Evolutionary conservation across 768 basidiomycete genomes (phyloP).

Genomic region (Serendipita sp.): DNA sequence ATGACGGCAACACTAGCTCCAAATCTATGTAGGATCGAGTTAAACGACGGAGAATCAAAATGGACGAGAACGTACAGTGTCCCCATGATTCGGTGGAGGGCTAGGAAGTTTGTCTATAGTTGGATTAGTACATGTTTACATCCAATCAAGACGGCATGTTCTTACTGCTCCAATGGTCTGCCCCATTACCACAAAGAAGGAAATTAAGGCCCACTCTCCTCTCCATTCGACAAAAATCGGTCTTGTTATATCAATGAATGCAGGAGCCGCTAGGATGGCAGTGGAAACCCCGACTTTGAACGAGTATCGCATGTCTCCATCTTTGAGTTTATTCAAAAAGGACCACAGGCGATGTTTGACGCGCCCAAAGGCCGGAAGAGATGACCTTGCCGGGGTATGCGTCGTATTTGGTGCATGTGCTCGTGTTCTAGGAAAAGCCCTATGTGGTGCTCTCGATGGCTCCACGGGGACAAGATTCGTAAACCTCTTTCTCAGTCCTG

Average conservation of each 20-base stretch:
- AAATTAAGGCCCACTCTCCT: constrained; percentile 94
- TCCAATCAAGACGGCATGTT: constrained; percentile 10
- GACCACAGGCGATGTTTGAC: constrained; percentile 60
- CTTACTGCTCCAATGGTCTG: constrained; percentile 75
- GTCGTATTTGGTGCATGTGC: constrained; percentile 78
- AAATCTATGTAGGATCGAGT: constrained; percentile 28
- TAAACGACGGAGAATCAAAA: constrained; percentile 7
- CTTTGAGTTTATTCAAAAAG: constrained; percentile 39
- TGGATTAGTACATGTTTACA: constrained; percentile 2
- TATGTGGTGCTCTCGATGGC: constrained; percentile 23
- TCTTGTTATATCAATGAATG: constrained; percentile 68
- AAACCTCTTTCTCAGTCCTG: constrained; percentile 10
- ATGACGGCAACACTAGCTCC: constrained; percentile 64
- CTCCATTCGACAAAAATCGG: constrained; percentile 64
- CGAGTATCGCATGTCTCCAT: constrained; percentile 72
- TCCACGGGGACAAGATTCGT: constrained; percentile 24
- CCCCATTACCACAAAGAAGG: constrained; percentile 82
- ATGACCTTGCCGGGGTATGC: constrained; percentile 51
- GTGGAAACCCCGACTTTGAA: constrained; percentile 76
- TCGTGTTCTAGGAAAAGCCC: constrained; percentile 64
- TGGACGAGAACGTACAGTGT: constrained; percentile 45
- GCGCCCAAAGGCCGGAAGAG: constrained; percentile 44
- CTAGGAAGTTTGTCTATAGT: constrained; percentile 66
- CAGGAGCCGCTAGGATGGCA: constrained; percentile 70
- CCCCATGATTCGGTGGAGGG: constrained; percentile 67